These are phyloP conservation scores for Fomitopsis betulina DNA, from an alignment of 1,284 basidiomycete genomes.

Conservation along the genomic window DNA sequence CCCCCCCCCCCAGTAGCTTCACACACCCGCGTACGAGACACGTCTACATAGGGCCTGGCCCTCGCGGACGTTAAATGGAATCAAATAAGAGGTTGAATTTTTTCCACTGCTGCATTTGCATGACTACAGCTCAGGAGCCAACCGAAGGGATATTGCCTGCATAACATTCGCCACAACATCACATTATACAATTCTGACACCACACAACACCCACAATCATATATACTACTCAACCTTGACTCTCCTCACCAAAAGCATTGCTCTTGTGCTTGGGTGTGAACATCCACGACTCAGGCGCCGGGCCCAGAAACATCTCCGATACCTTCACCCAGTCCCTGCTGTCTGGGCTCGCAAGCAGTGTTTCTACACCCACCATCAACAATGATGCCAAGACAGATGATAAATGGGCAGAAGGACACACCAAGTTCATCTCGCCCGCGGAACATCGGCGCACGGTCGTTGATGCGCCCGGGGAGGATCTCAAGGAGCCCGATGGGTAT, in stretches of 20 bases:
- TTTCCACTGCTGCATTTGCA: too few species aligned
- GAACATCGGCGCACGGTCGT: slow-evolving; percentile 88
- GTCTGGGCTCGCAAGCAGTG: slow-evolving; percentile 76
- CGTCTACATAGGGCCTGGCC: too few species aligned
- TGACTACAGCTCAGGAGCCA: too few species aligned
- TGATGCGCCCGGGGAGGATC: slow-evolving; percentile 74
- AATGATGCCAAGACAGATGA: not conserved
- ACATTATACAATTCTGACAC: too few species aligned
- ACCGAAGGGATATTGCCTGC: too few species aligned
- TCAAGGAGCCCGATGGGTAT: slow-evolving; percentile 94
- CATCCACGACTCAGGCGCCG: slow-evolving; percentile 57
- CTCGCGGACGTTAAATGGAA: too few species aligned
- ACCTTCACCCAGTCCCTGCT: slow-evolving; percentile 94
- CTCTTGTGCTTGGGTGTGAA: slow-evolving; percentile 79
- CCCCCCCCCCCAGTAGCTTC: too few species aligned
- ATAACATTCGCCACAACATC: too few species aligned
- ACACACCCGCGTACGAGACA: too few species aligned
- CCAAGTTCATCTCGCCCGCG: slow-evolving; percentile 84
- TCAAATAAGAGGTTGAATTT: too few species aligned
- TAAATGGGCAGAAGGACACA: slow-evolving; percentile 28
- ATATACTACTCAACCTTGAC: slow-evolving; percentile 30
- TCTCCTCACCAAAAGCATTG: slow-evolving; percentile 58
- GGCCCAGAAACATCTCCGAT: slow-evolving; percentile 90
- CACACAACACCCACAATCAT: too few species aligned
- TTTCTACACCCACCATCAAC: slow-evolving; percentile 46